Evolutionary conservation across 1,284 basidiomycete genomes (phyloP).

Genomic region (Rhodotorula sp.): DNA sequence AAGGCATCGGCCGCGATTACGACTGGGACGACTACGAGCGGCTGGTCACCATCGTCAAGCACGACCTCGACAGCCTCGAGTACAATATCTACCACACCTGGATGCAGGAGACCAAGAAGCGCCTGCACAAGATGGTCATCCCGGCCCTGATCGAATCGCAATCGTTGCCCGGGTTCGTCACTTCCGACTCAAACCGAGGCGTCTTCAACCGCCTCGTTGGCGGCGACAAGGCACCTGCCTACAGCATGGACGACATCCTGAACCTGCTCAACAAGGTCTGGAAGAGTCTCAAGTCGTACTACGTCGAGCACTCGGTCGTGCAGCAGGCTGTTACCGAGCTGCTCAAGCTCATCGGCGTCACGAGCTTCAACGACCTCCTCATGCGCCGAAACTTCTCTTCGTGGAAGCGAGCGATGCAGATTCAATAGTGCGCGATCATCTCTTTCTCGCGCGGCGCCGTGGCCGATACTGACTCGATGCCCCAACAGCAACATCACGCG

Average conservation of each 20-base stretch:
- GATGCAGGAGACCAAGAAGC: constrained; percentile 99
- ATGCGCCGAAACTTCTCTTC: constrained; percentile 99
- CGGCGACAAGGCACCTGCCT: constrained; percentile 76
- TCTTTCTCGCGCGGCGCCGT: too few relatives aligned
- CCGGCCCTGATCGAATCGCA: constrained; percentile 97
- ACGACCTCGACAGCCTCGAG: constrained; percentile 96
- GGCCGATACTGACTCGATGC: background rate
- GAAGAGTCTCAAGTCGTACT: constrained; percentile 98
- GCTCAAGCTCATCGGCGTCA: constrained; percentile 92
- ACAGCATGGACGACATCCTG: constrained; percentile 97
- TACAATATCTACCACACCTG: constrained; percentile 99
- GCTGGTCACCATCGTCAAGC: constrained; percentile 94
- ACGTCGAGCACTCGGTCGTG: constrained; percentile 96
- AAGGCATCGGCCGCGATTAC: constrained; percentile 85
- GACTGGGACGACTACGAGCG: constrained; percentile 98
- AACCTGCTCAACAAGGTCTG: constrained; percentile 97
- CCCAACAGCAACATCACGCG: constrained; percentile 83
- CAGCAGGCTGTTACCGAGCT: constrained; percentile 96
- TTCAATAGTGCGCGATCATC: constrained; percentile 65
- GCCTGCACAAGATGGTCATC: constrained; percentile 95
- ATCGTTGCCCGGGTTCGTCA: constrained; percentile 95
- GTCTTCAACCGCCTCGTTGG: constrained; percentile 91
- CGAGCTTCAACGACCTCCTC: constrained; percentile 96
- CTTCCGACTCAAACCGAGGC: constrained; percentile 81
- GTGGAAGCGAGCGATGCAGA: constrained; percentile 99